A percentile compares a stretch with the other conserved stretches of the same genome.
phyloP scores from a whole-genome alignment of 1,284 basidiomycete species.

The Sphaerobolus stellatus region DNA sequence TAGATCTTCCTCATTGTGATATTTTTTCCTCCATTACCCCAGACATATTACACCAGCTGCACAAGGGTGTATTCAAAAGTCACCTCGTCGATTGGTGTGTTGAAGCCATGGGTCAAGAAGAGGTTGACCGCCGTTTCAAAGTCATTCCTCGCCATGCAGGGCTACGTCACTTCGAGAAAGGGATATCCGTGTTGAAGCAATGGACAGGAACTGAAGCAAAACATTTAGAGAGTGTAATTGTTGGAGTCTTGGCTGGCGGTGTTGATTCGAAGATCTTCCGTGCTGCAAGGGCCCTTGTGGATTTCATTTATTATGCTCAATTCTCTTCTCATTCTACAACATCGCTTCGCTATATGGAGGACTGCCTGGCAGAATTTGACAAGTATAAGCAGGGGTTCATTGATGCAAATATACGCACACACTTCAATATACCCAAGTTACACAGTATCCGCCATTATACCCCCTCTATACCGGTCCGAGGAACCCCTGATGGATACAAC shows the following conservation, averaged over 20 bases:
- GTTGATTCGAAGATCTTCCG: slow-evolving; percentile 8
- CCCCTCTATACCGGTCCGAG: slow-evolving; percentile 24
- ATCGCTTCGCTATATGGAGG: slow-evolving; percentile 12
- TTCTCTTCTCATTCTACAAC: slow-evolving; percentile 2
- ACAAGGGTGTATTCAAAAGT: slow-evolving; percentile 33
- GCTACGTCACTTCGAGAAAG: slow-evolving; percentile 26
- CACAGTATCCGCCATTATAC: slow-evolving; percentile 30
- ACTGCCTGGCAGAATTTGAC: slow-evolving; percentile 16
- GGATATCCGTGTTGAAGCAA: slow-evolving; percentile 24
- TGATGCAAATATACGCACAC: background rate
- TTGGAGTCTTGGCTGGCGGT: slow-evolving; percentile 13
- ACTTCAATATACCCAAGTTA: slow-evolving; percentile 24
- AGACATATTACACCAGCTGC: slow-evolving; percentile 22
- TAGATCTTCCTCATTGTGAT: slow-evolving; percentile 22
- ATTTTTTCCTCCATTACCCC: slow-evolving; percentile 27
- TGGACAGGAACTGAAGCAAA: slow-evolving; percentile 23
- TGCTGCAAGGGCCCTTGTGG: slow-evolving; percentile 2
- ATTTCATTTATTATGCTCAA: slow-evolving; percentile 16
- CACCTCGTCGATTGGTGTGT: slow-evolving; percentile 28
- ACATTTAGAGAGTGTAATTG: slow-evolving; percentile 13
- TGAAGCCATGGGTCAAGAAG: slow-evolving; percentile 11
- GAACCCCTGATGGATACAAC: slow-evolving; percentile 32
- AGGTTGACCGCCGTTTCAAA: slow-evolving; percentile 25
- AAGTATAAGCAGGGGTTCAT: slow-evolving; percentile 16
- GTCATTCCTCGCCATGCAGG: slow-evolving; percentile 17